phyloP scores from a whole-genome alignment of 176 grass and related monocot species.

The Oryza punctata region DNA sequence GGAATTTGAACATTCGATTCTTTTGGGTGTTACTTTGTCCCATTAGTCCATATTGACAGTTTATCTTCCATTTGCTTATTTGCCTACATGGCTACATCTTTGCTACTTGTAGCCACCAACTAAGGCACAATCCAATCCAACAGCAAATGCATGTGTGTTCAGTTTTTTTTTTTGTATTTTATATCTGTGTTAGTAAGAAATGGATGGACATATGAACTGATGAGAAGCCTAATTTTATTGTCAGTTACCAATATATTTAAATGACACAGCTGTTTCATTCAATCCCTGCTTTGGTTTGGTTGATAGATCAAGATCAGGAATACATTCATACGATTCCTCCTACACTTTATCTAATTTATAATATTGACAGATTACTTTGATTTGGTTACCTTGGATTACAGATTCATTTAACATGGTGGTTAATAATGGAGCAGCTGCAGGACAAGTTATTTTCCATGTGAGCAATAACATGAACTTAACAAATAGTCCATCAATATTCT shows the following conservation, averaged over 20 bases:
- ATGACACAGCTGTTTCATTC: background rate
- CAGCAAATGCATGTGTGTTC: background rate
- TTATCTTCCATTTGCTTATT: background rate
- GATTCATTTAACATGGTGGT: slow-evolving; percentile 93
- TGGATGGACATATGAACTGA: background rate
- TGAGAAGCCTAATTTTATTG: background rate
- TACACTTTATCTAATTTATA: background rate
- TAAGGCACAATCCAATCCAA: background rate
- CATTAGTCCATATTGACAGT: background rate
- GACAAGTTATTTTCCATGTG: slow-evolving; percentile 92
- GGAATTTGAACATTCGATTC: background rate
- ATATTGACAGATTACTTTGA: background rate
- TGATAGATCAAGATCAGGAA: background rate
- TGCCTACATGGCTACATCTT: background rate
- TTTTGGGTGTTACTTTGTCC: background rate
- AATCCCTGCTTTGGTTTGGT: background rate
- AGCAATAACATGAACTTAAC: slow-evolving; percentile 29
- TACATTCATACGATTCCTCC: background rate
- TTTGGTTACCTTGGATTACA: slow-evolving; percentile 20
- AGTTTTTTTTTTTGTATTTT: background rate
- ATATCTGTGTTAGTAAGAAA: background rate
- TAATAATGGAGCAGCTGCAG: slow-evolving; percentile 83
- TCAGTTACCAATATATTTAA: background rate
- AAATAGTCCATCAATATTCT: background rate
- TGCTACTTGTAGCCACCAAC: background rate